Percentiles rank a stretch among this genome's conserved stretches.
phyloP scores from a whole-genome alignment of 495 filamentous ascomycete genomes.

The Podospora fimiseda region DNA sequence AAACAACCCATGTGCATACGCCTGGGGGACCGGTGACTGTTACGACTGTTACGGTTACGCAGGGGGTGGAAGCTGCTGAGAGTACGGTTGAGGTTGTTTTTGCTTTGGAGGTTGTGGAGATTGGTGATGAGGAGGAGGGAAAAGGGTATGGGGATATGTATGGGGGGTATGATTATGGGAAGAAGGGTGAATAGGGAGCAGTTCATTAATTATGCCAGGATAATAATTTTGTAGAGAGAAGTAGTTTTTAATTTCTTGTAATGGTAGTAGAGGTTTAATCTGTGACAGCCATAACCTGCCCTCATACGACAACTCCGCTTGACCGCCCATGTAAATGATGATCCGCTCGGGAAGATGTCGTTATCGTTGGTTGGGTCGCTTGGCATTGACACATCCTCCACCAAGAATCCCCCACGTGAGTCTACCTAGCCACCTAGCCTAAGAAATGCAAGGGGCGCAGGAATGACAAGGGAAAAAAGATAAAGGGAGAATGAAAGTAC shows the following conservation, averaged over 20 bases:
- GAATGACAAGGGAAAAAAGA: not conserved
- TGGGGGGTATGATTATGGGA: no score
- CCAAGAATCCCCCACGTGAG: not conserved
- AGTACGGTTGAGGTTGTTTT: not conserved
- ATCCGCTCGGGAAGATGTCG: no score
- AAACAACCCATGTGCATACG: not conserved
- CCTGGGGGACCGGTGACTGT: not conserved
- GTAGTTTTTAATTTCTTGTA: no score
- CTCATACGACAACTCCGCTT: no score
- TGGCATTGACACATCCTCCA: not conserved
- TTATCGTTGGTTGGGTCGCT: not conserved
- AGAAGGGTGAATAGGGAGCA: no score
- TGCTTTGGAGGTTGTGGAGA: not conserved
- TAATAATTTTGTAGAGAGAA: no score
- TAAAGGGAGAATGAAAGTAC: not conserved
- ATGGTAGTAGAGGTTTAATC: no score
- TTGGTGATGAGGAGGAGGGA: no score
- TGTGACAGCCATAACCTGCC: no score
- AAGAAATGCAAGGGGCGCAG: not conserved
- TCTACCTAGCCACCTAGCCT: not conserved
- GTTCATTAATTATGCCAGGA: no score
- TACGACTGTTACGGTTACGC: not conserved
- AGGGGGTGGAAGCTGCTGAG: not conserved
- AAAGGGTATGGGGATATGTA: no score
- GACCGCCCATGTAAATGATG: no score